phyloP scores from a whole-genome alignment of 768 basidiomycete species.

The Strobilomyces echinocephalus region DNA sequence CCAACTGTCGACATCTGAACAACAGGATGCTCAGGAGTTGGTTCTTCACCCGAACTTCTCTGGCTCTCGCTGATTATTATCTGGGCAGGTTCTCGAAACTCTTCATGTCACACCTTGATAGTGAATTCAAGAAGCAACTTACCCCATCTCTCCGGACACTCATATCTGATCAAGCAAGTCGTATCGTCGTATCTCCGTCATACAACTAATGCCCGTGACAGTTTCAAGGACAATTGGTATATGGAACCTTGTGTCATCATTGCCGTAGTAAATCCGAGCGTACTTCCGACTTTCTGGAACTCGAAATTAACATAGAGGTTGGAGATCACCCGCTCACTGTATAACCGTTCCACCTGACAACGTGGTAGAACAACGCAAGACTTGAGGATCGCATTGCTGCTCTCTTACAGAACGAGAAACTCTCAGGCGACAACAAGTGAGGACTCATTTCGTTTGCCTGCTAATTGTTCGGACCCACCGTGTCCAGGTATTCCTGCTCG shows the following conservation, averaged over 20 bases:
- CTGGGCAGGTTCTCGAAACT: constrained; percentile 81
- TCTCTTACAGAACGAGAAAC: constrained; percentile 61
- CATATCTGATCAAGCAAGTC: constrained; percentile 63
- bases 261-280: constrained; percentile 70
- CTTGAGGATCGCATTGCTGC: constrained; percentile 71
- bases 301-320: constrained; percentile 83
- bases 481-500: constrained; percentile 71
- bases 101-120: constrained; percentile 85
- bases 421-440: constrained; percentile 83
- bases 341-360: neutral
- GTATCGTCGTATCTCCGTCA: neutral
- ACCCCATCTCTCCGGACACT: constrained; percentile 59
- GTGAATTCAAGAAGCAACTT: constrained; percentile 81
- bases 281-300: constrained; percentile 72
- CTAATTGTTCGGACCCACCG: neutral
- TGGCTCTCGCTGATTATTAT: constrained; percentile 4
- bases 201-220: constrained; percentile 28
- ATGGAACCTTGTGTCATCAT: constrained; percentile 70
- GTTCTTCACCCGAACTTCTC: constrained; percentile 17
- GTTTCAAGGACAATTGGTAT: constrained; percentile 86
- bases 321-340: neutral
- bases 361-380: constrained; percentile 55
- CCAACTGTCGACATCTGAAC: constrained; percentile 73
- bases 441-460: constrained; percentile 1
- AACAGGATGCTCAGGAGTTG: constrained; percentile 97